phyloP scores from a whole-genome alignment of 305 asterid species.

The Solanum hybrid region DNA sequence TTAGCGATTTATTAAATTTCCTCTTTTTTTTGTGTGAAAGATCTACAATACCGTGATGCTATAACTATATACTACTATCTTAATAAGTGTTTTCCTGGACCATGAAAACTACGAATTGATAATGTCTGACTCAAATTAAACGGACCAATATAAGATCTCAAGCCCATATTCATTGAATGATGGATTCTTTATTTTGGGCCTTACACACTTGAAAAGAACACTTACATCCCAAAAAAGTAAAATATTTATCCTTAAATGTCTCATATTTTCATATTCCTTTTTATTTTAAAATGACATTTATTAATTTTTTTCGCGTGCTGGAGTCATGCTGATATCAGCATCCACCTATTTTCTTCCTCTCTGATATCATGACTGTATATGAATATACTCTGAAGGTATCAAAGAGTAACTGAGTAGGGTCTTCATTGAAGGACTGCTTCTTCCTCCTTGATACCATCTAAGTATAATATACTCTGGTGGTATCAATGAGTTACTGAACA shows the following conservation, averaged over 20 bases:
- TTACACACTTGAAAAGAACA: background rate
- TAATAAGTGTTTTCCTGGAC: background rate
- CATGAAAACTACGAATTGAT: background rate
- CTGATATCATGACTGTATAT: too few relatives aligned
- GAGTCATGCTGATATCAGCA: background rate
- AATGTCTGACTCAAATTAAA: background rate
- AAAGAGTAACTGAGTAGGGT: background rate
- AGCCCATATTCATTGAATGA: background rate
- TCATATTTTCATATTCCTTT: background rate
- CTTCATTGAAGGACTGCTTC: background rate
- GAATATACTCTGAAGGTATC: background rate
- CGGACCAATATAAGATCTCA: background rate
- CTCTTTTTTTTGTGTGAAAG: background rate
- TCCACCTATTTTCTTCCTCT: background rate
- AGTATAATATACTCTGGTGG: background rate
- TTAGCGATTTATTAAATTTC: background rate
- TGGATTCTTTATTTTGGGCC: background rate
- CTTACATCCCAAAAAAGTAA: background rate
- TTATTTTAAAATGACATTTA: too few relatives aligned
- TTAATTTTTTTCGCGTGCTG: background rate
- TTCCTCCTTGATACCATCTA: background rate
- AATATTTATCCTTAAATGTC: background rate
- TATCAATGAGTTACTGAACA: background rate
- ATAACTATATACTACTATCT: background rate
- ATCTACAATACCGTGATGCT: background rate